These are phyloP conservation scores for Acacia pycnantha DNA, from an alignment of 331 rosid species.

Conservation along the genomic window DNA sequence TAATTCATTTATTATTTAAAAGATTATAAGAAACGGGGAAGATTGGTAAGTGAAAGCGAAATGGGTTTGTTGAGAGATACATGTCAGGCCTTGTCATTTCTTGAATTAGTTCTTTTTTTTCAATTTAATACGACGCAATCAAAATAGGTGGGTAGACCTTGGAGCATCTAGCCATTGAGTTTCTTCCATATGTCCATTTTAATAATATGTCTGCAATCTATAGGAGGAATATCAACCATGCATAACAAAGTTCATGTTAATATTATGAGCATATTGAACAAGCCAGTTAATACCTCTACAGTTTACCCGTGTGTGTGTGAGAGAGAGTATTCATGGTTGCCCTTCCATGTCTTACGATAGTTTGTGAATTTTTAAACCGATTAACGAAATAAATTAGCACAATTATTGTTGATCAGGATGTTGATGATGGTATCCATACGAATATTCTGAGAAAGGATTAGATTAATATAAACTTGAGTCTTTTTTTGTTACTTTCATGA, in stretches of 20 bases:
- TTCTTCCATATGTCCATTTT: background rate
- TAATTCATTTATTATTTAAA: background rate
- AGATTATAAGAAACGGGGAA: constrained; percentile 15
- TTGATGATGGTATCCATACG: background rate
- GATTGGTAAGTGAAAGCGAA: background rate
- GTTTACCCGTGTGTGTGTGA: background rate
- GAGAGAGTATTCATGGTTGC: background rate
- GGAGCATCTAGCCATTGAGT: background rate
- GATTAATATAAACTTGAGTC: background rate
- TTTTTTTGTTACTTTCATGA: background rate
- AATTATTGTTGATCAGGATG: background rate
- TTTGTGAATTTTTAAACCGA: background rate
- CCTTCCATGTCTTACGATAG: background rate
- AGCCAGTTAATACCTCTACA: background rate
- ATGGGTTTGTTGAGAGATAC: constrained; percentile 3
- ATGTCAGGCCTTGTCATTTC: constrained; percentile 30
- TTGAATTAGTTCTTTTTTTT: background rate
- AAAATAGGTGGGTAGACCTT: constrained; percentile 8
- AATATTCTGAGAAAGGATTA: background rate
- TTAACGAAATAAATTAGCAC: background rate
- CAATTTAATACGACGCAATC: background rate
- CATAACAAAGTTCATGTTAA: background rate
- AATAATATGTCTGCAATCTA: background rate
- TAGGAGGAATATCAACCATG: background rate
- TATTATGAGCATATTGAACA: background rate